Percentiles rank a stretch among this genome's conserved stretches.
Evolutionary conservation across 2,329 filamentous ascomycete genomes (phyloP).

Genomic region (Raffaelea albimanens): DNA sequence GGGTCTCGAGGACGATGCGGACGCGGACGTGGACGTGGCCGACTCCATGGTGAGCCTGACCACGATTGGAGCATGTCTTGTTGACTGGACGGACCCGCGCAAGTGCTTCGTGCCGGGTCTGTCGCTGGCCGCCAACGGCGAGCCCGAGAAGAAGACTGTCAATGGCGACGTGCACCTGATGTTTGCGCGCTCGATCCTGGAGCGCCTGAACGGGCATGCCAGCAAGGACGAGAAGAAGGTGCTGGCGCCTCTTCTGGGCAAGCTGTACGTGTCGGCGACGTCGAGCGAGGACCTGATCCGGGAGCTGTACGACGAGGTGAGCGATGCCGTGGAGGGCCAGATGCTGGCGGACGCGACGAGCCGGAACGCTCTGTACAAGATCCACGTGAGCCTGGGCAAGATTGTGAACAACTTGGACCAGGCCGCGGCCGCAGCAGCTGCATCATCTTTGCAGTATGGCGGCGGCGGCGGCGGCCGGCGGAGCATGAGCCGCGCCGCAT

Average conservation of each 20-base stretch:
- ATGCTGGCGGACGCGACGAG: constrained; percentile 50
- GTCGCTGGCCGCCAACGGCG: constrained; percentile 26
- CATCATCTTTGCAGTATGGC: constrained; percentile 14
- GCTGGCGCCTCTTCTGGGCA: constrained; percentile 67
- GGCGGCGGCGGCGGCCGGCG: constrained; percentile 23
- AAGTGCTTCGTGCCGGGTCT: constrained; percentile 57
- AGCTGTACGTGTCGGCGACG: constrained; percentile 67
- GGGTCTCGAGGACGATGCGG: constrained; percentile 63
- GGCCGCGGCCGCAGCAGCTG: constrained; percentile 9
- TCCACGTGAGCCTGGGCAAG: constrained; percentile 58
- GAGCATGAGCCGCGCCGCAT: constrained; percentile 34
- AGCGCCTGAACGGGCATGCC: constrained; percentile 53
- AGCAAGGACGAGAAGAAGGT: constrained; percentile 80
- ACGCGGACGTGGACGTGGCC: constrained; percentile 64
- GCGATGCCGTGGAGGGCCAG: constrained; percentile 53
- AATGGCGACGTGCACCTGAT: constrained; percentile 74
- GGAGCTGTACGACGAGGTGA: constrained; percentile 46
- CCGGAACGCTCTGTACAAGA: constrained; percentile 57
- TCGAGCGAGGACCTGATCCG: constrained; percentile 50
- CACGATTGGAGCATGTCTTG: constrained; percentile 70
- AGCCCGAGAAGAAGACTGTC: constrained; percentile 53
- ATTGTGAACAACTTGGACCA: constrained; percentile 53
- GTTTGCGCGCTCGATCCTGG: constrained; percentile 67
- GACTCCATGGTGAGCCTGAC: constrained; percentile 72
- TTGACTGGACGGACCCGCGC: constrained; percentile 92